Evolutionary conservation across 768 basidiomycete genomes (phyloP).

Genomic region (Leccinum boreale): DNA sequence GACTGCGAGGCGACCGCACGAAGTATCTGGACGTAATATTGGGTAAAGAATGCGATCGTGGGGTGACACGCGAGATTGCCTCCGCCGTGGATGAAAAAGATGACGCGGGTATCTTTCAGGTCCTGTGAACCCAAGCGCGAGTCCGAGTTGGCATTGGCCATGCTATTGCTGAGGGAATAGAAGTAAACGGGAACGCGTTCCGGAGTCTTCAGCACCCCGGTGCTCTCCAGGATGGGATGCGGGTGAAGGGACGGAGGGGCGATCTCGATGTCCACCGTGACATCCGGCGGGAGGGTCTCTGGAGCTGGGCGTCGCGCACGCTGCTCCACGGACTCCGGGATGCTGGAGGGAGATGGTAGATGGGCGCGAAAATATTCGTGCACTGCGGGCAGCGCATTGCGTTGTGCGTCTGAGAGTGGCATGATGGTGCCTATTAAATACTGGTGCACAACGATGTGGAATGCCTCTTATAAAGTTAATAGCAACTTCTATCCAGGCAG

Average conservation of each 20-base stretch:
- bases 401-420: conserved; percentile 19
- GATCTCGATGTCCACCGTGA: conserved; percentile 14
- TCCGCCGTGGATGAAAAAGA: conserved; percentile 27
- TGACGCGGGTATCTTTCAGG: conserved; percentile 3
- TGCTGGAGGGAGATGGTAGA: neutral
- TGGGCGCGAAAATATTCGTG: neutral
- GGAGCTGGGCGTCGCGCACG: conserved; percentile 7
- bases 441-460: neutral
- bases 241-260: conserved; percentile 10
- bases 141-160: neutral
- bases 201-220: conserved; percentile 6
- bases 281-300: neutral
- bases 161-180: conserved; percentile 4
- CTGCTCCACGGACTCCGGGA: conserved; percentile 8
- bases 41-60: neutral
- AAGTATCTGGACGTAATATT: conserved; percentile 9
- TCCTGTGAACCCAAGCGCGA: neutral
- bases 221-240: neutral
- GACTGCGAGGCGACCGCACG: conserved; percentile 3
- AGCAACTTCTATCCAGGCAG: too few species aligned
- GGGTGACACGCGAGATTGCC: conserved; percentile 19
- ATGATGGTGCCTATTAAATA: neutral
- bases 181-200: conserved; percentile 23
- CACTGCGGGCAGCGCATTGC: neutral
- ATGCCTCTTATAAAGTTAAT: neutral